Base-by-base conservation (phyloP, 2,329 filamentous ascomycete genomes). In the Fusarium paranaense region DNA sequence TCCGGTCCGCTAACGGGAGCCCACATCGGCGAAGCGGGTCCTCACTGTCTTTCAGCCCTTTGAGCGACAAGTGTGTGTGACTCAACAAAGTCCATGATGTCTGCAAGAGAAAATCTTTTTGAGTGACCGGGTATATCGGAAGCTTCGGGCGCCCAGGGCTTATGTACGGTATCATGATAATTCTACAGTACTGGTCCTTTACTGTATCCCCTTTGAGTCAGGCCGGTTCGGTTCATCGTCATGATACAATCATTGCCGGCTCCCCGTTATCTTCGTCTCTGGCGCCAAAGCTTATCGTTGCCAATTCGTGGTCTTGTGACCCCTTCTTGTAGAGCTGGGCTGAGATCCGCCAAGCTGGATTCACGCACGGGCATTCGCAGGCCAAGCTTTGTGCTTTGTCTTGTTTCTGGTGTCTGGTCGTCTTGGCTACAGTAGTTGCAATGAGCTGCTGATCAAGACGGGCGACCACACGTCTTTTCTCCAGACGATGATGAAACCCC, bases 401-500 rank as follows among this genome's bases (percentile, higher is more conserved):
- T 50, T 30, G 45, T 27, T 47, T 47, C 16, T 47, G 25, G 10
- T n/a, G 9, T 50, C 18, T 18, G 45, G 45, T 50, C 45, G 25
- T 50, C 45, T 50, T 50, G 45, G 45, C 45, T 50, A n/a, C 45
- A 50, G 9, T 50, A 50, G 25, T 30, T 18, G 16, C 25, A n/a
- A 16, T 18, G 22, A 16, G 25, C 45, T 50, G 45, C 14, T 50
- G 45, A 50, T 50, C 45, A 50, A 25, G 14, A 22, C 3, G 11
- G 20, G 35, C 32, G 27, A 22, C 20, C 30, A 50, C 45, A 50
- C 45, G 45, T 30, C 45, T 27, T 25, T 27, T 40, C 32, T n/a
- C 35, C 16, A 59, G 56, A 62, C 64, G 9, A 54, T 58, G 50
- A 57, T 62, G 62, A 65, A 65, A 60, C 40, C 27, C 30, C 30